Evolutionary conservation across 306 rosid species (phyloP), one percentile per base, ranked within the genome.

Genomic region (Vachellia pachyceras): DNA sequence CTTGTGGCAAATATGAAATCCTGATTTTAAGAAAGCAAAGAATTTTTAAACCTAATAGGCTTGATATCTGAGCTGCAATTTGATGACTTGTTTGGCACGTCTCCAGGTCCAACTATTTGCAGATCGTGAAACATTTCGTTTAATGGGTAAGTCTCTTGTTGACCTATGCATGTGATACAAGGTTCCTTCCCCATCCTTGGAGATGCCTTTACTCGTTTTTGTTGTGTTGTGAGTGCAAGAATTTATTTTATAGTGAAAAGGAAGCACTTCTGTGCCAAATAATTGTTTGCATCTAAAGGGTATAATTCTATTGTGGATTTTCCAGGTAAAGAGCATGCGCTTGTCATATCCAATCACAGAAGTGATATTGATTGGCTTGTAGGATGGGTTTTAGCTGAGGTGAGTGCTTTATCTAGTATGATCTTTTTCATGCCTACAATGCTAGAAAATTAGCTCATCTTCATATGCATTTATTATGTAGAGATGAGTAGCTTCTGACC

Each of bases 291-390:
- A 23, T 70, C 29, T 70, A 55, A 73, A 76, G 72, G 49, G 55
- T 82, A 65, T 77, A 37, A 65, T 80, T 73, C 37, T 64, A 42
- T 80, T 65, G 73, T 52, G 17, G 55, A 80, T 74, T 88, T 86
- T 83, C 65, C 92, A 95, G 97, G 97, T 76, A 89, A 90, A 88
- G 98, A 95, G 78, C 97, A 92, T 69, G 98, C 98, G 6, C 97
- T 95, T 82, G 89, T 90, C 68, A 42, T 92, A 76, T 91, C 70
- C 83, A 95, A 95, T 86, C 98, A 95, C 81, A 90, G 77, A 90
- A 95, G 98, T 85, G 98, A 92, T 58, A 92, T 92, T 77, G 97
- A 94, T 84, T 94, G 98, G 98, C 97, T 94, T 77, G 92, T 92
- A 86, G 97, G 97, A 84, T 92, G 97, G 98, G 86, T 91, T 78